Evolutionary conservation across 495 filamentous ascomycete species (phyloP).

Genomic region (Podospora conica): DNA sequence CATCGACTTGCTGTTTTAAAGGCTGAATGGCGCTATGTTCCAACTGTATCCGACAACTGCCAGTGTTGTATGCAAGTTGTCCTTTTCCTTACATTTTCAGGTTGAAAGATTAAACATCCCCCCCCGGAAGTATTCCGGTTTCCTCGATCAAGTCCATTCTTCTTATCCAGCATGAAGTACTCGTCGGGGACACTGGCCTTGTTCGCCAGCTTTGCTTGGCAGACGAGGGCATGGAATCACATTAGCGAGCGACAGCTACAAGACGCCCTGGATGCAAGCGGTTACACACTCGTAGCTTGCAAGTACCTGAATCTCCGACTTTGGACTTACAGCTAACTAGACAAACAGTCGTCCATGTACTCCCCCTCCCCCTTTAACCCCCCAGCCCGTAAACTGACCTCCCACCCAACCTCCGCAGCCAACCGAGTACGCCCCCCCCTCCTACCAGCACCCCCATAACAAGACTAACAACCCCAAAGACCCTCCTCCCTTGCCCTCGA

Average conservation of each 20-base stretch:
- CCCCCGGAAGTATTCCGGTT: too few relatives aligned
- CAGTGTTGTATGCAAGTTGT: background rate
- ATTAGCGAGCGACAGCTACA: slow-evolving; percentile 28
- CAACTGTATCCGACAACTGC: background rate
- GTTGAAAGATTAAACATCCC: too few relatives aligned
- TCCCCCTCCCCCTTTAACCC: background rate
- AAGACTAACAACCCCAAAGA: background rate
- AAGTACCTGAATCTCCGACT: background rate
- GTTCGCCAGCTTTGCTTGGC: background rate
- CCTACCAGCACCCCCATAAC: background rate
- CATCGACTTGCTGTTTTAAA: background rate
- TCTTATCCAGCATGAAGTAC: background rate
- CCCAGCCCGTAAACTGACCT: background rate
- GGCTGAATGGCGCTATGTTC: background rate
- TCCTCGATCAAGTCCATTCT: too few relatives aligned
- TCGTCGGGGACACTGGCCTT: background rate
- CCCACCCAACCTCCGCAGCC: background rate
- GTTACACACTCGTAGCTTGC: slow-evolving; percentile 39
- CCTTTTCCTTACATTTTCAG: too few relatives aligned
- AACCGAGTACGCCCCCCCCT: background rate
- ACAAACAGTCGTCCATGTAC: slow-evolving; percentile 19
- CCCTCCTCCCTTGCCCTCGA: slow-evolving; percentile 15
- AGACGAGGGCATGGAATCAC: slow-evolving; percentile 31
- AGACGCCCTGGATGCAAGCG: slow-evolving; percentile 27
- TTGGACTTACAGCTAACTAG: background rate